Percentiles rank a stretch among this genome's conserved stretches.
Conservation (phyloP, 371 early-diverging fungal genomes). For the Mucor plumbeus region DNA sequence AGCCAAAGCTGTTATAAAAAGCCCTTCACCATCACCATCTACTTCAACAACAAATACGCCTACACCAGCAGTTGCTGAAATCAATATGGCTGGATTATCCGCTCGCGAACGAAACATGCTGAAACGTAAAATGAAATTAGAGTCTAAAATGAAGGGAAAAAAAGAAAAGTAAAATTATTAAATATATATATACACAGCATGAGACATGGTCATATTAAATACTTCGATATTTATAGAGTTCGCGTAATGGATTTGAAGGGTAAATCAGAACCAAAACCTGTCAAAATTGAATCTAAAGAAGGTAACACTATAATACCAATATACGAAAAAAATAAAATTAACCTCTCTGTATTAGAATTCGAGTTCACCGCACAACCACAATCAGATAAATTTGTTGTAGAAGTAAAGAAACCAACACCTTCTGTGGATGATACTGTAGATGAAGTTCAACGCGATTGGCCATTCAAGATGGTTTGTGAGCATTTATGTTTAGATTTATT, state of each 20-base stretch:
- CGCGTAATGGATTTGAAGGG: conserved; percentile 52
- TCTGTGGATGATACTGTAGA: conserved; percentile 30
- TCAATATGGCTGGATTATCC: conserved; percentile 84
- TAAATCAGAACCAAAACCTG: conserved; percentile 53
- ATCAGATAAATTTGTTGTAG: conserved; percentile 75
- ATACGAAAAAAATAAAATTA: neutral
- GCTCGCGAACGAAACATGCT: conserved; percentile 89
- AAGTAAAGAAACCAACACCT: conserved; percentile 61
- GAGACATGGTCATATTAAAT: neutral
- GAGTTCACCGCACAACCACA: conserved; percentile 75
- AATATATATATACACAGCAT: neutral
- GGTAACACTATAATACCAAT: conserved; percentile 25
- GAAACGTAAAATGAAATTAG: conserved; percentile 87
- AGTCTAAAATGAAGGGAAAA: conserved; percentile 74
- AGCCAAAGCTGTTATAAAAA: conserved; percentile 25
- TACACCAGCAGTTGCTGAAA: conserved; percentile 54
- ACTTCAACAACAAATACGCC: conserved; percentile 32
- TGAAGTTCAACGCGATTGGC: conserved; percentile 72
- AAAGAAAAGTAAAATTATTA: conserved; percentile 69
- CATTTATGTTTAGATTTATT: conserved; percentile 91
- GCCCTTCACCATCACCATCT: conserved; percentile 43
- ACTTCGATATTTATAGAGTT: conserved; percentile 34
- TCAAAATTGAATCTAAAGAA: conserved; percentile 52
- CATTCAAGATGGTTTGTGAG: conserved; percentile 91
- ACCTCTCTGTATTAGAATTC: conserved; percentile 38